phyloP scores from a whole-genome alignment of 1,284 basidiomycete species.

The Hemileia vastatrix region DNA sequence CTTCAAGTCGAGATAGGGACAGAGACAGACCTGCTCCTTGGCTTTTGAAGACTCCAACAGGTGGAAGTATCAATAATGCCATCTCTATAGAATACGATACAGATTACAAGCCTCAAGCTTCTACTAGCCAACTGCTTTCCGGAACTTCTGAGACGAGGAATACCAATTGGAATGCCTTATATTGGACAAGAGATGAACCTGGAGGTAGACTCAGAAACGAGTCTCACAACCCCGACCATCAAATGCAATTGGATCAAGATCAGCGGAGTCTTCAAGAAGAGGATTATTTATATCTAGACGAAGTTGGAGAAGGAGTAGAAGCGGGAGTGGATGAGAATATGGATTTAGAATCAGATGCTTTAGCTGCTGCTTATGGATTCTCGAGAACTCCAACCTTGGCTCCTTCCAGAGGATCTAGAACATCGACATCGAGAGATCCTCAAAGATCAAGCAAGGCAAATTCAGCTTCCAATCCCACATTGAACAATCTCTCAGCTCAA shows the following conservation, averaged over 20 bases:
- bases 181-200: neutral
- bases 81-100: no score
- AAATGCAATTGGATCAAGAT: no score
- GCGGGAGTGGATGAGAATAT: neutral
- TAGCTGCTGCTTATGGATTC: neutral
- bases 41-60: constrained; percentile 49
- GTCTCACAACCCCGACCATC: neutral
- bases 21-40: constrained; percentile 33
- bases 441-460: no score
- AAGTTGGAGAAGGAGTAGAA: neutral
- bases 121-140: no score
- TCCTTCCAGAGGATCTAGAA: neutral
- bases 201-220: neutral
- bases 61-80: constrained; percentile 72
- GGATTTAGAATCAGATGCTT: neutral
- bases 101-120: no score
- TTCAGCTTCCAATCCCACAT: constrained; percentile 49
- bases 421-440: no score
- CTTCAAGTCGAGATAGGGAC: constrained; percentile 24
- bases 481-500: constrained; percentile 51
- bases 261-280: neutral
- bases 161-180: neutral
- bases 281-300: neutral
- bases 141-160: neutral
- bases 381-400: neutral